phyloP scores from a whole-genome alignment of 768 basidiomycete genomes.

The Podaxis mareebaensis region DNA sequence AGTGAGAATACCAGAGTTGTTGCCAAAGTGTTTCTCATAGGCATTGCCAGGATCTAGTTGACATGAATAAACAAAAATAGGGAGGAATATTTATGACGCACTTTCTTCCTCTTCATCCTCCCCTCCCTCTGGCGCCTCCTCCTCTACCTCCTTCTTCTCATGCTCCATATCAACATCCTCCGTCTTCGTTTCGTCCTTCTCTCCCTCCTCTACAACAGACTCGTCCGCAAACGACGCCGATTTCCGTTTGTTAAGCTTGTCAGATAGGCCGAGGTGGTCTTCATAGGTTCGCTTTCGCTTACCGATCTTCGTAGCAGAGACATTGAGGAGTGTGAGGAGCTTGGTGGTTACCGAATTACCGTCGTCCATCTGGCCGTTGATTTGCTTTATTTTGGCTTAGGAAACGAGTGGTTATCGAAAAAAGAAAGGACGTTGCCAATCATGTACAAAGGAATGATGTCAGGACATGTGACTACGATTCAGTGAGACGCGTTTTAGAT shows the following conservation, averaged over 20 bases:
- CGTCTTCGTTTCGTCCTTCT: slow-evolving; percentile 22
- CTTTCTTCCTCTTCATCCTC: slow-evolving; percentile 31
- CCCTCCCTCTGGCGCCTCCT: slow-evolving; percentile 23
- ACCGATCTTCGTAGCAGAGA: slow-evolving; percentile 73
- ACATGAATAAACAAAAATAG: slow-evolving; percentile 7
- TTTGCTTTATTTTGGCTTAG: not conserved
- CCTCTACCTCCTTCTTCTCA: slow-evolving; percentile 23
- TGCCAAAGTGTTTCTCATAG: slow-evolving; percentile 79
- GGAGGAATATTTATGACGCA: slow-evolving; percentile 17
- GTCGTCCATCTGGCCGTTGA: slow-evolving; percentile 32
- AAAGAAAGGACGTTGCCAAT: not conserved
- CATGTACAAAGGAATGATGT: not conserved
- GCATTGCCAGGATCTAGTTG: slow-evolving; percentile 32
- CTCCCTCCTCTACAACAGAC: slow-evolving; percentile 6
- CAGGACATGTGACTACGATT: not conserved
- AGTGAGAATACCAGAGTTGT: slow-evolving; percentile 50
- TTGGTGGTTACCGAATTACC: slow-evolving; percentile 68
- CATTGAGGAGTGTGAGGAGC: slow-evolving; percentile 86
- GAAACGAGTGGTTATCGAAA: not conserved
- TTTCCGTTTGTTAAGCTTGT: slow-evolving; percentile 74
- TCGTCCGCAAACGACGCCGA: slow-evolving; percentile 34
- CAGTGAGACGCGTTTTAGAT: too few species aligned
- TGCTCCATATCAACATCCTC: slow-evolving; percentile 22
- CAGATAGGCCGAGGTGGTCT: slow-evolving; percentile 39
- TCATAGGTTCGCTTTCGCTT: slow-evolving; percentile 54